Percentiles rank a stretch among this genome's conserved stretches.
These are phyloP conservation scores for Aspergillus piperis DNA, from an alignment of 2,329 filamentous ascomycete genomes.

Conservation along the genomic window DNA sequence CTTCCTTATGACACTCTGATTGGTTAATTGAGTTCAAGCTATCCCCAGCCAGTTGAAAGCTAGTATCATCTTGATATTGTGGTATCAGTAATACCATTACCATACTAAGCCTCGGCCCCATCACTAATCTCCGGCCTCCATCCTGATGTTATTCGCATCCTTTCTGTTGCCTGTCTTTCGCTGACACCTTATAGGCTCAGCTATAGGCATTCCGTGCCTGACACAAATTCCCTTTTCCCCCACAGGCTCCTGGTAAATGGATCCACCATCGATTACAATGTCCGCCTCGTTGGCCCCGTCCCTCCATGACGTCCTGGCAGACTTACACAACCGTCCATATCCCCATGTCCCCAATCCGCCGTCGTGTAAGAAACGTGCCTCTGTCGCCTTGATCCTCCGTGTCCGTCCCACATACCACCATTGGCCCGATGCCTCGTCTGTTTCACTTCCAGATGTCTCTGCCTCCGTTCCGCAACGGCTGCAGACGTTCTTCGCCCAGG, in stretches of 20 bases:
- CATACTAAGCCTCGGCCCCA: background rate
- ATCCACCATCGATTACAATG: slow-evolving; percentile 4
- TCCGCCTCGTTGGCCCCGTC: slow-evolving; percentile 24
- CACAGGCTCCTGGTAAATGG: background rate
- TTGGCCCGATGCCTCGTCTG: slow-evolving; percentile 45
- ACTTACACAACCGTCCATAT: slow-evolving; percentile 40
- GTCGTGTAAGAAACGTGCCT: slow-evolving; percentile 60
- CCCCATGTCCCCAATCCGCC: slow-evolving; percentile 50
- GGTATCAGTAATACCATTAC: background rate
- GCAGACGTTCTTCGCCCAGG: slow-evolving; percentile 61
- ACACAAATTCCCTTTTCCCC: background rate
- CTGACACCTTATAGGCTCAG: background rate
- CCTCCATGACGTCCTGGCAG: slow-evolving; percentile 35
- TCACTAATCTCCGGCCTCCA: background rate
- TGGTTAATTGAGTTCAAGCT: background rate
- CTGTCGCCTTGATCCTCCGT: slow-evolving; percentile 65
- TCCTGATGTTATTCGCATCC: slow-evolving; percentile 1
- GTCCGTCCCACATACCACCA: slow-evolving; percentile 60
- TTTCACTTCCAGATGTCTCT: slow-evolving; percentile 22
- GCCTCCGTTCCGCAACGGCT: slow-evolving; percentile 45
- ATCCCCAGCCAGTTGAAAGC: background rate
- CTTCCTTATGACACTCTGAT: background rate
- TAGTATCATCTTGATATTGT: too few species aligned
- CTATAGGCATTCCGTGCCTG: background rate
- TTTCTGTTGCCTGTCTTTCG: background rate